phyloP scores from a whole-genome alignment of 257 asterid genomes.

The Hygrophila difformis region DNA sequence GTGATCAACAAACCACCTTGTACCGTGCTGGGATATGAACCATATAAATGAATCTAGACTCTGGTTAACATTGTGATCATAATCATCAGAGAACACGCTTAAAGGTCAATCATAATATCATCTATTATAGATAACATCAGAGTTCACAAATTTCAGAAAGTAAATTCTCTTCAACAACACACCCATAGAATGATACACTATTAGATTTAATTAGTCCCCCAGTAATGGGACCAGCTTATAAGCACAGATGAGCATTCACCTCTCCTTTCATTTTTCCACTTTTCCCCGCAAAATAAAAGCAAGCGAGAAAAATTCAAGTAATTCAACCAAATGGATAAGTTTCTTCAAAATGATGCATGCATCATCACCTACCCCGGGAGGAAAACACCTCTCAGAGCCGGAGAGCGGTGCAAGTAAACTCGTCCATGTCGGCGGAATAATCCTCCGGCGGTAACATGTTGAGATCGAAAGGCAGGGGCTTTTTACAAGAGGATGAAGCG shows the following conservation, averaged over 20 bases:
- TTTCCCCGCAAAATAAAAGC: background rate
- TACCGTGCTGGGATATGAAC: too few relatives aligned
- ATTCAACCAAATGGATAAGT: slow-evolving; percentile 20
- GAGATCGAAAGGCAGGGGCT: slow-evolving; percentile 37
- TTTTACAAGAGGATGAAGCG: slow-evolving; percentile 34
- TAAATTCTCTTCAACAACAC: slow-evolving; percentile 31
- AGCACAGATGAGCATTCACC: slow-evolving; percentile 21
- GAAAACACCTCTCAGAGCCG: slow-evolving; percentile 25
- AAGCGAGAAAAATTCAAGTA: slow-evolving; percentile 12
- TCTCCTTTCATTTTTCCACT: slow-evolving; percentile 2
- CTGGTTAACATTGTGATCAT: too few relatives aligned
- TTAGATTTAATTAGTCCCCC: slow-evolving; percentile 10
- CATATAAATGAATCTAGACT: too few relatives aligned
- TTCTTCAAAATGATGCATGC: slow-evolving; percentile 15
- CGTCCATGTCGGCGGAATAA: slow-evolving; percentile 19
- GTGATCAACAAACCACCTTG: too few relatives aligned
- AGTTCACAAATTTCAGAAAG: slow-evolving; percentile 29
- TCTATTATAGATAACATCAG: slow-evolving; percentile 34
- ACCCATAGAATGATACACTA: slow-evolving; percentile 24
- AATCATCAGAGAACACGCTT: too few relatives aligned
- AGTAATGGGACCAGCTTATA: slow-evolving; percentile 16
- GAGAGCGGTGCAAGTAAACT: slow-evolving; percentile 30
- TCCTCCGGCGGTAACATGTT: slow-evolving; percentile 32
- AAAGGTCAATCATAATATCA: slow-evolving; percentile 21
- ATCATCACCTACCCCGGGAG: slow-evolving; percentile 1